phyloP scores from a whole-genome alignment of 1,284 basidiomycete genomes.

The Ceratobasidium sp. region DNA sequence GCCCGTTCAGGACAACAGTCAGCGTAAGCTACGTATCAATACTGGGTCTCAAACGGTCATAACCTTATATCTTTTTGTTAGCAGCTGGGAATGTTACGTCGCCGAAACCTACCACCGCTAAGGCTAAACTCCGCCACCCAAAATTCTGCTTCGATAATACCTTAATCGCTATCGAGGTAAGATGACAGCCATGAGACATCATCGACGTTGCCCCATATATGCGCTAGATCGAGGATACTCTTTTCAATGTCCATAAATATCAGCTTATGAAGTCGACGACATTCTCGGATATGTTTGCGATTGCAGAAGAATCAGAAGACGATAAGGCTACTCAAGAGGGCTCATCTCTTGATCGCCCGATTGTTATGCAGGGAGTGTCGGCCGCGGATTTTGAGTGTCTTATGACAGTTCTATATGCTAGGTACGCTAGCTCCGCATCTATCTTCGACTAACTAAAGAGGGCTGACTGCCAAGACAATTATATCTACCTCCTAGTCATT shows the following conservation, averaged over 20 bases:
- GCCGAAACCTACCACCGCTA: not conserved
- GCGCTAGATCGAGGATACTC: constrained; percentile 55
- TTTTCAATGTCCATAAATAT: constrained; percentile 54
- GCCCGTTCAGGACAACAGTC: too few species aligned
- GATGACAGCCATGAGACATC: not conserved
- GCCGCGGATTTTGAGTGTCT: constrained; percentile 10
- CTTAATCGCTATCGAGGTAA: not conserved
- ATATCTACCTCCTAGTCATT: not conserved
- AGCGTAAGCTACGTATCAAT: too few species aligned
- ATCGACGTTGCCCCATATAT: not conserved
- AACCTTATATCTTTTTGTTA: too few species aligned
- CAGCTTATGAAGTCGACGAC: too few species aligned
- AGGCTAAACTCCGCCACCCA: not conserved
- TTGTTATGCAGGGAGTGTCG: not conserved
- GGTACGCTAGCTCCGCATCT: not conserved
- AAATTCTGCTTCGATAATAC: constrained; percentile 24
- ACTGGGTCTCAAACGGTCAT: too few species aligned
- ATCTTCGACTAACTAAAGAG: too few species aligned
- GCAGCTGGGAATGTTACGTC: not conserved
- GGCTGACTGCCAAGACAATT: not conserved
- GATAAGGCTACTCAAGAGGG: constrained; percentile 15
- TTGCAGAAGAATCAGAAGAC: not conserved
- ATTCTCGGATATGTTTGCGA: constrained; percentile 6
- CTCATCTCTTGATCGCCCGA: constrained; percentile 18
- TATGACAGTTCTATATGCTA: constrained; percentile 12